Base-by-base conservation (phyloP, 345 rosid species). In the Aquilaria yunnanensis region DNA sequence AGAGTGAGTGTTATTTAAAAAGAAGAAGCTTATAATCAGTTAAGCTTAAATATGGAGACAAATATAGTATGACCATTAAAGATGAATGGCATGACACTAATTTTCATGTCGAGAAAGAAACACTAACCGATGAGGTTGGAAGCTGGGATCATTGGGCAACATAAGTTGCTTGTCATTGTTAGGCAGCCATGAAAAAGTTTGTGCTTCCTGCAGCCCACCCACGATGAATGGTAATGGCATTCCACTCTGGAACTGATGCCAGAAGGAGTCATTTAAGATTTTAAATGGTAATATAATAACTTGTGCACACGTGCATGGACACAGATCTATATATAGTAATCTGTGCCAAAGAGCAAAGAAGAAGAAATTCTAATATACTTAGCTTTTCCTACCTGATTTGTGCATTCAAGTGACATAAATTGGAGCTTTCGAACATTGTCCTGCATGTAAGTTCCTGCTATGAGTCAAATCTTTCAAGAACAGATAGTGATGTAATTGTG, bases 161-260 rank as follows among this genome's bases (percentile, higher is more conserved):
- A 89, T 57, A 16, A 80, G 55, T 34, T 82, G 84, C 64, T 79
- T 81, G 60, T 82, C 90, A 56, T 73, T 77, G 37, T 75, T 80
- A 10, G 87, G 81, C 72, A 81, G 84, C 98, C 98, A 92, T 9
- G 90, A 64, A 13, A 83, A 45, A 0, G 86, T 77, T 50, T 82
- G 87, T 54, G 74, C 77, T 70, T 82, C 89, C 77, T 83, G 92
- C 78, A 82, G 56, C 56, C 80, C 86, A 60, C 72, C 81, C 75
- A 85, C 85, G 63, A 70, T 71, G 66, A 77, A 57, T 61, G 92
- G 85, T n/a, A 82, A 72, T 50, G 78, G 77, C 73, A 88, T 78
- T 56, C 82, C 84, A 54, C 63, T 69, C 70, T 83, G 87, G 74
- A 81, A 84, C 89, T 89, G 85, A 31, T 63, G 60, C 29, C 55